Percentiles rank a stretch among this genome's conserved stretches.
These are phyloP conservation scores for Pythium monospermum DNA, from an alignment of 352 stramenopile species.

Conservation along the genomic window DNA sequence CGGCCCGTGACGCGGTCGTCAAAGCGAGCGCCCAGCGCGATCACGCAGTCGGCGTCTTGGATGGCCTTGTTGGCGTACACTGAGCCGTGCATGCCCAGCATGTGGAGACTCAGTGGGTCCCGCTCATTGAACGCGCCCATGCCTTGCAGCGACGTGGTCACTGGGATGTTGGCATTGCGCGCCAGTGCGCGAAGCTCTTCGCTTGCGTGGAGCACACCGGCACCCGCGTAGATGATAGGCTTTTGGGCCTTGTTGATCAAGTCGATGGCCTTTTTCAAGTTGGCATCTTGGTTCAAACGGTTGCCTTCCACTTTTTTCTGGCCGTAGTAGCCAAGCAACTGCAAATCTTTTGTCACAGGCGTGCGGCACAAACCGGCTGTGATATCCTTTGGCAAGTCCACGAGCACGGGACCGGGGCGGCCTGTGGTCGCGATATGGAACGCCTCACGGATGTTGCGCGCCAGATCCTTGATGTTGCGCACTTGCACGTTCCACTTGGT, in stretches of 20 bases:
- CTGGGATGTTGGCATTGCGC: slow-evolving; percentile 91
- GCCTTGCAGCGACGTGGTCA: slow-evolving; percentile 93
- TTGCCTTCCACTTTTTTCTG: slow-evolving; percentile 80
- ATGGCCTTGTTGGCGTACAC: slow-evolving; percentile 96
- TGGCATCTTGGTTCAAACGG: slow-evolving; percentile 73
- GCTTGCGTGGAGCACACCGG: slow-evolving; percentile 83
- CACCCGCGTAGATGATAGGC: slow-evolving; percentile 93
- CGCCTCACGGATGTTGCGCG: slow-evolving; percentile 93
- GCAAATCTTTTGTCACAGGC: slow-evolving; percentile 62
- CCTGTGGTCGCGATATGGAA: slow-evolving; percentile 95
- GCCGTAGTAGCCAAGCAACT: slow-evolving; percentile 83
- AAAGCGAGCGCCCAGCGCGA: slow-evolving; percentile 93
- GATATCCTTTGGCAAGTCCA: slow-evolving; percentile 96
- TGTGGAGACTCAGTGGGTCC: slow-evolving; percentile 92
- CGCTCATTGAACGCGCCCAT: slow-evolving; percentile 94
- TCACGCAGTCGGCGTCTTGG: slow-evolving; percentile 93
- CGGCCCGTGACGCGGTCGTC: slow-evolving; percentile 95
- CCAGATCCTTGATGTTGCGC: slow-evolving; percentile 92
- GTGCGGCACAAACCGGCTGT: slow-evolving; percentile 74
- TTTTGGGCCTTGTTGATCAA: slow-evolving; percentile 94
- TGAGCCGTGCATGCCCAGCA: slow-evolving; percentile 96
- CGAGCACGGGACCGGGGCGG: slow-evolving; percentile 90
- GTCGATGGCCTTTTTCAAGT: slow-evolving; percentile 61
- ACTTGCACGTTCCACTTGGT: slow-evolving; percentile 98
- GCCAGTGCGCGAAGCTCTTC: slow-evolving; percentile 90